phyloP scores from a whole-genome alignment of 148 eudicot species.

The Vaccinium myrtillus region DNA sequence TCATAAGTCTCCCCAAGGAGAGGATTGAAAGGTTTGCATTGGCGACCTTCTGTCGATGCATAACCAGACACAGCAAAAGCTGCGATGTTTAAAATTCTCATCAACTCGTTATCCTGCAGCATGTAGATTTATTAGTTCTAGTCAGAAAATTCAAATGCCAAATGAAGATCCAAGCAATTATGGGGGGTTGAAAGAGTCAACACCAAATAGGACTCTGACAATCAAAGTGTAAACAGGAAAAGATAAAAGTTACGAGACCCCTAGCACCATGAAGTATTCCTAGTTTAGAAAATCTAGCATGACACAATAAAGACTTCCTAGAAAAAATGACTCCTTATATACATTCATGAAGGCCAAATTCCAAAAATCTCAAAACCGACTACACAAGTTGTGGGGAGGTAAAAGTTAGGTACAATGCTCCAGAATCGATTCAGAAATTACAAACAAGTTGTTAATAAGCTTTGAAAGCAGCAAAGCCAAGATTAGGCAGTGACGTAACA shows the following conservation, averaged over 20 bases:
- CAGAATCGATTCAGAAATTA: background rate
- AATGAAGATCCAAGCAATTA: background rate
- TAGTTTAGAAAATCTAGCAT: background rate
- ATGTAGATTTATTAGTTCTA: constrained; percentile 15
- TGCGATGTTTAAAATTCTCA: constrained; percentile 85
- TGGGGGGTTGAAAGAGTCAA: background rate
- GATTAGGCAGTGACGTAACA: background rate
- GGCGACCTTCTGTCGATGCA: constrained; percentile 98
- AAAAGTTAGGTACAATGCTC: background rate
- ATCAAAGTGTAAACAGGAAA: background rate
- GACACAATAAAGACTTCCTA: background rate
- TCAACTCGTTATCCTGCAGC: constrained; percentile 86
- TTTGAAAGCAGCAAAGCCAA: constrained; percentile 3
- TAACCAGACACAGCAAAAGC: constrained; percentile 97
- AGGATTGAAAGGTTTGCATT: constrained; percentile 98
- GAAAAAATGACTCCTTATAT: background rate
- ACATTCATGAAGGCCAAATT: background rate
- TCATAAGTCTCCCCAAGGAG: constrained; percentile 97
- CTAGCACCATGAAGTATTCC: background rate
- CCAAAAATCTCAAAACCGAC: background rate
- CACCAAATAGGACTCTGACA: background rate
- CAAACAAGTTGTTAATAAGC: background rate
- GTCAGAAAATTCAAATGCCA: constrained; percentile 15
- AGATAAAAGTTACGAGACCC: background rate
- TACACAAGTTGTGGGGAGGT: background rate